Conservation (phyloP, 2,329 filamentous ascomycete species). For the Diplodia seriata region DNA sequence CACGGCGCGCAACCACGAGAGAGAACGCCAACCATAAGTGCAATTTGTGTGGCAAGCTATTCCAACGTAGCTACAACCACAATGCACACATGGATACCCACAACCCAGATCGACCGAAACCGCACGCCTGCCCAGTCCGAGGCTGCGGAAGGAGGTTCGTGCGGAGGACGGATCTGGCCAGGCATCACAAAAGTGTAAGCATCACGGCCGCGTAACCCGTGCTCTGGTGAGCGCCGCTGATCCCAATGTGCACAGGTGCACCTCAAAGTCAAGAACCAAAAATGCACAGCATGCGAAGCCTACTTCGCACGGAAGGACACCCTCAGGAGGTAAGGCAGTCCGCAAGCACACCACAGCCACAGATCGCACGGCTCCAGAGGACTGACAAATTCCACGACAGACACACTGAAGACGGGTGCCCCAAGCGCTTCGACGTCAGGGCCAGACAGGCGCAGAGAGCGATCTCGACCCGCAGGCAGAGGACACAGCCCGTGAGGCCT, state of each 20-base stretch:
- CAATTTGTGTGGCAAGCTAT: slow-evolving; percentile 76
- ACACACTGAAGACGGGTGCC: slow-evolving; percentile 79
- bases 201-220: neutral
- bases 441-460: slow-evolving; percentile 15
- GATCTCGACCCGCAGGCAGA: neutral
- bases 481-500: slow-evolving; percentile 10
- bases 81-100: slow-evolving; percentile 87
- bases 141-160: slow-evolving; percentile 79
- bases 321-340: slow-evolving; percentile 69
- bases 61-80: slow-evolving; percentile 85
- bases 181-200: slow-evolving; percentile 62
- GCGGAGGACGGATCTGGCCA: slow-evolving; percentile 76
- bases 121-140: slow-evolving; percentile 69
- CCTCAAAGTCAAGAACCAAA: slow-evolving; percentile 72
- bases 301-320: slow-evolving; percentile 83
- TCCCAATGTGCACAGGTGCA: slow-evolving; percentile 63
- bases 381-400: slow-evolving; percentile 50
- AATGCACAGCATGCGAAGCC: slow-evolving; percentile 73
- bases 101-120: slow-evolving; percentile 73
- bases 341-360: slow-evolving; percentile 10
- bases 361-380: slow-evolving; percentile 12
- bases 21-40: slow-evolving; percentile 77
- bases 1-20: slow-evolving; percentile 58
- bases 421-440: slow-evolving; percentile 57
- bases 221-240: slow-evolving; percentile 14